Evolutionary conservation across 148 eudicot genomes (phyloP), one percentile per base, ranked within the genome.

Genomic region (Tetragonia tetragonoides): DNA sequence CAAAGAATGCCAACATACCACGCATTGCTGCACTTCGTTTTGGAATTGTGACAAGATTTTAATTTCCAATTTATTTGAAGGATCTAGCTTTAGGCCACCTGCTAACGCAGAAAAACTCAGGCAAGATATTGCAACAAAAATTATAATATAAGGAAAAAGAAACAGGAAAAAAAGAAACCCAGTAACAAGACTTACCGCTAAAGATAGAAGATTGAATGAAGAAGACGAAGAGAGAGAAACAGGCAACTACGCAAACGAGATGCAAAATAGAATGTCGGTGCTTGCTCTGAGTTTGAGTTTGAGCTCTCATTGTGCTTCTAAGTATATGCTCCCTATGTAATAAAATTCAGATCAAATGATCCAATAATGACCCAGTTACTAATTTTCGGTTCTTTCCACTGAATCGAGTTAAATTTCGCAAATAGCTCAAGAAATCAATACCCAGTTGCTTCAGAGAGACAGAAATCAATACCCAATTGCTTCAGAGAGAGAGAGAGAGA

Each of bases 21-120:
- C 94, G 82, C 99, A 95, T 79, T 91, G 96, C 82, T 92, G 89
- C 75, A 95, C 88, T 72, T 54, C 85, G 68, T 73, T 84, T 77
- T 95, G 99, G 66, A 95, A 95, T 75, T 81, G 77, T 3, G 87
- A 86, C 68, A 95, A 86, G 62, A 85, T 84, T 75, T 71, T 83
- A 71, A 87, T 72, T 62, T 88, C 82, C 79, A 73, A 74, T 47
- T 15, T 74, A 56, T 78, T 80, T 40, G 81, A 74, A 41, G 66
- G 53, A 59, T 66, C 47, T 28, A 81, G 9, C 78, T 79, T 77
- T 70, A 57, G 66, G 34, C 79, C 54, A 68, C 90, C 91, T 88
- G 81, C 72, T 59, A 73, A 60, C 39, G 40, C 78, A 82, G 23
- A 37, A 68, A 34, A 38, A 70, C 7, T 10, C 38, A 72, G 1